phyloP scores from a whole-genome alignment of 1,139 yeast genomes.

The Candida tropicalis region DNA sequence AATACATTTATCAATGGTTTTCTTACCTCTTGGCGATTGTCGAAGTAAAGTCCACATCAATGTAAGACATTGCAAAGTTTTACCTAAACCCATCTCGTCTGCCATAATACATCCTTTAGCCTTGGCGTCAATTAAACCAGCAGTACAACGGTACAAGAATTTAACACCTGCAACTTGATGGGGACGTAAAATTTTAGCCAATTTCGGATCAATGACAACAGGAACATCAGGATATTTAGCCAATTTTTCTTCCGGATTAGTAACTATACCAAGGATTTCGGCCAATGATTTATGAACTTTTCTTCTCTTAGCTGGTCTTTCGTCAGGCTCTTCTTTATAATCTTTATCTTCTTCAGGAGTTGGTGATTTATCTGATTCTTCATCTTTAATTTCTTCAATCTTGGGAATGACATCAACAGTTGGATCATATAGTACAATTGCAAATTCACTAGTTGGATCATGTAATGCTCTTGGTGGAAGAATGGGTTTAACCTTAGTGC shows the following conservation, averaged over 20 bases:
- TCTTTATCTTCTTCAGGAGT: slow-evolving; percentile 17
- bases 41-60: slow-evolving; percentile 90
- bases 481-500: slow-evolving; percentile 69
- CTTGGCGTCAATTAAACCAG: slow-evolving; percentile 82
- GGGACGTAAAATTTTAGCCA: slow-evolving; percentile 85
- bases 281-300: slow-evolving; percentile 65
- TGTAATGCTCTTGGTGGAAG: slow-evolving; percentile 87
- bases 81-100: slow-evolving; percentile 98
- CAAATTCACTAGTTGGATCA: slow-evolving; percentile 92
- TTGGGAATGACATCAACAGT: slow-evolving; percentile 72
- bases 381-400: slow-evolving; percentile 32
- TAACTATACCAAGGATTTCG: slow-evolving; percentile 76
- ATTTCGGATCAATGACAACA: slow-evolving; percentile 90
- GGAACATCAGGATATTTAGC: slow-evolving; percentile 81
- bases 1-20: slow-evolving; percentile 85
- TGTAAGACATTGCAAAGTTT: slow-evolving; percentile 90
- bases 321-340: slow-evolving; percentile 15
- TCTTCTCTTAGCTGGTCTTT: slow-evolving; percentile 21
- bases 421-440: slow-evolving; percentile 94
- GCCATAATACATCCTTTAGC: slow-evolving; percentile 99
- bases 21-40: slow-evolving; percentile 88
- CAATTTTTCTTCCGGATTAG: slow-evolving; percentile 49
- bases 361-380: slow-evolving; percentile 17
- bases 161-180: slow-evolving; percentile 97
- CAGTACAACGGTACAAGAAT: slow-evolving; percentile 84